Evolutionary conservation across 257 asterid genomes (phyloP).

Genomic region (Plectranthus barbatus): DNA sequence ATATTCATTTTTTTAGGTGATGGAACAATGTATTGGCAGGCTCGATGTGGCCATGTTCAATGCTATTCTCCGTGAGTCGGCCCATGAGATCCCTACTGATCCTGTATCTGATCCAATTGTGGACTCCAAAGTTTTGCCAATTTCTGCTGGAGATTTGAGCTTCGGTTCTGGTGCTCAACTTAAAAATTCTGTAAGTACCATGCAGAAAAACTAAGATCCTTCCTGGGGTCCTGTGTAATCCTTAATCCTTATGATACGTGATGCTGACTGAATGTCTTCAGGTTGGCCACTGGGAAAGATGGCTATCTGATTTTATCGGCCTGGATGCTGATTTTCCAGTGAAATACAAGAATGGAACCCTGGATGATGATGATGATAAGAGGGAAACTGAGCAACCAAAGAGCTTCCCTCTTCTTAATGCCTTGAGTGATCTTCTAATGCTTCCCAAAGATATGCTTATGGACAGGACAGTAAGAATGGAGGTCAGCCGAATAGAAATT

Average conservation of each 20-base stretch:
- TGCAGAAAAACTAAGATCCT: background rate
- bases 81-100: slow-evolving; percentile 94
- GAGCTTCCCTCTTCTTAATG: slow-evolving; percentile 68
- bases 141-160: slow-evolving; percentile 95
- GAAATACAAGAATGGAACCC: slow-evolving; percentile 19
- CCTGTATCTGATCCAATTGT: slow-evolving; percentile 97
- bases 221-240: background rate
- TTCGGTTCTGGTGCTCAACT: slow-evolving; percentile 96
- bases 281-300: slow-evolving; percentile 92
- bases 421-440: slow-evolving; percentile 89
- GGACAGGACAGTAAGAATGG: slow-evolving; percentile 72
- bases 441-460: slow-evolving; percentile 94
- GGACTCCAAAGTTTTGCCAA: slow-evolving; percentile 87
- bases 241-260: background rate
- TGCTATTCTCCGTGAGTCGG: slow-evolving; percentile 96
- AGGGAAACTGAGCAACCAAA: slow-evolving; percentile 31
- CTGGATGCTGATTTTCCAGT: slow-evolving; percentile 27
- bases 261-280: slow-evolving; percentile 22
- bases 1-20: slow-evolving; percentile 39
- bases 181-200: slow-evolving; percentile 65
- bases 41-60: slow-evolving; percentile 94
- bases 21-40: slow-evolving; percentile 86
- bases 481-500: slow-evolving; percentile 37
- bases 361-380: slow-evolving; percentile 23
- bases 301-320: slow-evolving; percentile 57